Conservation (phyloP, 306 rosid genomes). For the Myrica gale region DNA sequence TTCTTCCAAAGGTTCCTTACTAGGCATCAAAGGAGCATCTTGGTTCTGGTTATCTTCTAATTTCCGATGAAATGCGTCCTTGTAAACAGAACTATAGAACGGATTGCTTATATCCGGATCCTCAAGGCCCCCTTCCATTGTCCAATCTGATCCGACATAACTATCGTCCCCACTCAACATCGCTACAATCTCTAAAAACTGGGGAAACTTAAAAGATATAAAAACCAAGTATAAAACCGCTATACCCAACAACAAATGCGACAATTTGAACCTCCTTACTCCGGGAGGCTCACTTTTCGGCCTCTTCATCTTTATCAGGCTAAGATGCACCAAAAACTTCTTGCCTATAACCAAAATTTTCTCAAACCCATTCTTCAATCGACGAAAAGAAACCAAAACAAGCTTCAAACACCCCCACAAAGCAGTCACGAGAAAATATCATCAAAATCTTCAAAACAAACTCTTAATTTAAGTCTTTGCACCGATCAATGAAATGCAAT, state of each 20-base stretch:
- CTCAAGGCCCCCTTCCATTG: constrained; percentile 32
- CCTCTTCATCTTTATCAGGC: constrained; percentile 59
- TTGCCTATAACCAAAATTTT: constrained; percentile 33
- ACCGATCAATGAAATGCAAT: constrained; percentile 19
- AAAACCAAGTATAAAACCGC: constrained; percentile 75
- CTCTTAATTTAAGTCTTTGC: constrained; percentile 15
- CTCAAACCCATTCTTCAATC: constrained; percentile 30
- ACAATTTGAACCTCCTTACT: constrained; percentile 66
- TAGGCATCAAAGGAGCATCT: constrained; percentile 66
- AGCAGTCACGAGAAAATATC: constrained; percentile 1
- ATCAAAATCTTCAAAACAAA: constrained; percentile 22
- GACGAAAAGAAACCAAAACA: constrained; percentile 28
- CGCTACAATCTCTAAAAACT: constrained; percentile 56
- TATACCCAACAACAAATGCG: constrained; percentile 66
- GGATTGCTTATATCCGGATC: constrained; percentile 64
- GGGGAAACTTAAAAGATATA: constrained; percentile 72
- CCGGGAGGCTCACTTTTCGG: constrained; percentile 58
- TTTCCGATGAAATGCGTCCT: constrained; percentile 71
- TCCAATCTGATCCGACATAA: constrained; percentile 42
- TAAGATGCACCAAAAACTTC: constrained; percentile 24
- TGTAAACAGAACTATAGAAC: constrained; percentile 58
- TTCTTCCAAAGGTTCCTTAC: constrained; percentile 65
- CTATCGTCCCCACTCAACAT: constrained; percentile 74
- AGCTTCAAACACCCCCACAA: constrained; percentile 17
- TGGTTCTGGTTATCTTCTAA: constrained; percentile 60